These are phyloP conservation scores for Bassia scoparia DNA, from an alignment of 148 eudicot genomes.

Conservation along the genomic window DNA sequence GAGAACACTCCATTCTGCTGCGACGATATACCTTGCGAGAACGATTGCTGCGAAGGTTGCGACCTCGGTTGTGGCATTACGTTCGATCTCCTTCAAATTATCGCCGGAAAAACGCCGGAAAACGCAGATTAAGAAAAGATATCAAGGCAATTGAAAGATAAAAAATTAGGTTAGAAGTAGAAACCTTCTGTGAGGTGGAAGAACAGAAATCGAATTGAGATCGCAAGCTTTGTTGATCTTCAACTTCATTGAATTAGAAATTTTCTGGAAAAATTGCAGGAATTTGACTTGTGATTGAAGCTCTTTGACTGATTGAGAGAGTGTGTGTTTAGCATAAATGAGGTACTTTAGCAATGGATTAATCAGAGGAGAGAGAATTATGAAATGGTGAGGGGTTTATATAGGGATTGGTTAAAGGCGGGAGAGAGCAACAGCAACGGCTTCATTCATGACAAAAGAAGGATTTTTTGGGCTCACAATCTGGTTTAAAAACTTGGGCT, in stretches of 20 bases:
- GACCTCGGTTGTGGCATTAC: slow-evolving; percentile 39
- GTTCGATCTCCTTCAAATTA: slow-evolving; percentile 50
- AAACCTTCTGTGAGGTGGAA: slow-evolving; percentile 83
- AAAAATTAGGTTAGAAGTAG: slow-evolving; percentile 17
- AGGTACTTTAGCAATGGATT: background rate
- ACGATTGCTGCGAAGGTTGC: slow-evolving; percentile 72
- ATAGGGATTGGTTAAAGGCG: slow-evolving; percentile 7
- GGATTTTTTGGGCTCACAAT: background rate
- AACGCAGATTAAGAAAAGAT: background rate
- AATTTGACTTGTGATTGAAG: background rate
- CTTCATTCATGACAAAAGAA: background rate
- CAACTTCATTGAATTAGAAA: slow-evolving; percentile 52
- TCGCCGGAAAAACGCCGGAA: slow-evolving; percentile 6
- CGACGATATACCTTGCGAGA: slow-evolving; percentile 85
- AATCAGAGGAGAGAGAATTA: background rate
- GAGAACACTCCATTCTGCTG: slow-evolving; percentile 67
- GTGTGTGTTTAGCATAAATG: background rate
- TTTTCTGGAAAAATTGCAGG: background rate
- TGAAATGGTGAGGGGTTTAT: slow-evolving; percentile 3
- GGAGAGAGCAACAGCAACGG: slow-evolving; percentile 13
- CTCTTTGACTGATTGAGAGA: background rate
- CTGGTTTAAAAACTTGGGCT: background rate
- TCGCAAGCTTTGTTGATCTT: slow-evolving; percentile 93
- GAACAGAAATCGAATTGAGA: slow-evolving; percentile 92
- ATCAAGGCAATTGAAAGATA: background rate